Conservation (phyloP, 1,139 yeast species). For the Protomyces lactucae-debilis region DNA sequence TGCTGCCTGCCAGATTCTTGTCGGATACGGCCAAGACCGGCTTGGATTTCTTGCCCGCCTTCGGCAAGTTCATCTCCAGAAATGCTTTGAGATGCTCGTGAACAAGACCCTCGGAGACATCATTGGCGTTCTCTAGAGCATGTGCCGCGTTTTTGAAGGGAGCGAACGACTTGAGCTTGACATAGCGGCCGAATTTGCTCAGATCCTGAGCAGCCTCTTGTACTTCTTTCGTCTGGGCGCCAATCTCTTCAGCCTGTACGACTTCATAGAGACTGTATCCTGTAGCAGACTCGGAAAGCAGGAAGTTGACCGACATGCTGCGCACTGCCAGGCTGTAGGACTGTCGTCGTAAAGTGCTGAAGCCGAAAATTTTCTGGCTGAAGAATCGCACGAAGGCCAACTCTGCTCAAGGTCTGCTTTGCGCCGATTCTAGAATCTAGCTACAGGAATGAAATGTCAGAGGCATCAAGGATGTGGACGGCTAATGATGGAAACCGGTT, state of each 20-base stretch:
- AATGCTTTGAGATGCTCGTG: constrained; percentile 86
- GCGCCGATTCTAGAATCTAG: no score
- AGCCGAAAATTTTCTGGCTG: no score
- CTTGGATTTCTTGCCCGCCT: constrained; percentile 61
- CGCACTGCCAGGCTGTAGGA: no score
- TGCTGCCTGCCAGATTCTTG: constrained; percentile 92
- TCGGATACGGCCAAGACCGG: constrained; percentile 83
- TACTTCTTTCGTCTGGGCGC: constrained; percentile 87
- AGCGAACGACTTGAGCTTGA: constrained; percentile 90
- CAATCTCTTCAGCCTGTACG: constrained; percentile 78
- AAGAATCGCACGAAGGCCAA: no score
- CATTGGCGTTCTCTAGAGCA: constrained; percentile 96
- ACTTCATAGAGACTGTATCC: constrained; percentile 98
- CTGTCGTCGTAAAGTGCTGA: no score
- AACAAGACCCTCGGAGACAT: constrained; percentile 93
- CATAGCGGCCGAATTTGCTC: constrained; percentile 82
- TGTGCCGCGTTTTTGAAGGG: constrained; percentile 95
- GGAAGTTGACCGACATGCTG: constrained; percentile 21
- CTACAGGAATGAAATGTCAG: no score
- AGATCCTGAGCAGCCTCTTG: constrained; percentile 87
- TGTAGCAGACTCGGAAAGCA: constrained; percentile 96
- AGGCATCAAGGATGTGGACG: no score
- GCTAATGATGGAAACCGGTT: no score
- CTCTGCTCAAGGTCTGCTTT: no score
- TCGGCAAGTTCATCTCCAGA: constrained; percentile 86